These are phyloP conservation scores for Mortierella polycephala DNA, from an alignment of 371 early-diverging fungal species.

Conservation along the genomic window DNA sequence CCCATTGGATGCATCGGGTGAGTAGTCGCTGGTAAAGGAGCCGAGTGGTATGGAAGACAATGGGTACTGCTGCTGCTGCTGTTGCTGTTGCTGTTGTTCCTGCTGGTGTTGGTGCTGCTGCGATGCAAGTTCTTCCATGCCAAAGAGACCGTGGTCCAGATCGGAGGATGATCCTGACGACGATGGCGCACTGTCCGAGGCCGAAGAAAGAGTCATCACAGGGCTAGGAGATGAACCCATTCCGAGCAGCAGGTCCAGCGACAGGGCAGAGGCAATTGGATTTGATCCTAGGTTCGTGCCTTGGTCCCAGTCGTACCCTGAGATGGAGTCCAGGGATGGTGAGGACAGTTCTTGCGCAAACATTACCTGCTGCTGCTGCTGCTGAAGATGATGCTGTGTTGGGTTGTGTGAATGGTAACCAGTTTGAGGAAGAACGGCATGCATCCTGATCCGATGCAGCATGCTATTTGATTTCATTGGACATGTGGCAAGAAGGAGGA, in stretches of 20 bases:
- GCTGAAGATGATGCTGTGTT: conserved; percentile 15
- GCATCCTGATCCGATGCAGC: conserved; percentile 46
- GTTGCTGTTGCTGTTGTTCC: conserved; percentile 6
- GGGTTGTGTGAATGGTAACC: conserved; percentile 22
- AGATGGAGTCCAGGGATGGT: conserved; percentile 1
- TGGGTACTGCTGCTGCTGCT: conserved; percentile 15
- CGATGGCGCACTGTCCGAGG: not conserved
- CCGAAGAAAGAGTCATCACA: not conserved
- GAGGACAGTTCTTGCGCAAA: conserved; percentile 24
- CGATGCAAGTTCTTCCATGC: not conserved
- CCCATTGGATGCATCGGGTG: not conserved
- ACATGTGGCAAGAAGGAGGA: not conserved
- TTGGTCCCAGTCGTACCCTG: conserved; percentile 38
- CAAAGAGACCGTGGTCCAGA: no score
- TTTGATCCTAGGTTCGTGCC: conserved; percentile 10
- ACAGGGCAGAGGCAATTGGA: conserved; percentile 22
- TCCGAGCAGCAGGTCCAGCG: conserved; percentile 35
- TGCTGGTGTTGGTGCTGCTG: conserved; percentile 6
- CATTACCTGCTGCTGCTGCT: conserved; percentile 17
- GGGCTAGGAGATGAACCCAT: conserved; percentile 21
- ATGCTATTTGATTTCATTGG: conserved; percentile 14
- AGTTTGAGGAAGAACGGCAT: not conserved
- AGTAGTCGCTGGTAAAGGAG: conserved; percentile 14
- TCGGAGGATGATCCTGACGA: not conserved
- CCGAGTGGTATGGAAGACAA: conserved; percentile 37